Percentiles rank a stretch among this genome's conserved stretches.
Conservation (phyloP, 2,329 filamentous ascomycete genomes). For the Colletotrichum sp. region DNA sequence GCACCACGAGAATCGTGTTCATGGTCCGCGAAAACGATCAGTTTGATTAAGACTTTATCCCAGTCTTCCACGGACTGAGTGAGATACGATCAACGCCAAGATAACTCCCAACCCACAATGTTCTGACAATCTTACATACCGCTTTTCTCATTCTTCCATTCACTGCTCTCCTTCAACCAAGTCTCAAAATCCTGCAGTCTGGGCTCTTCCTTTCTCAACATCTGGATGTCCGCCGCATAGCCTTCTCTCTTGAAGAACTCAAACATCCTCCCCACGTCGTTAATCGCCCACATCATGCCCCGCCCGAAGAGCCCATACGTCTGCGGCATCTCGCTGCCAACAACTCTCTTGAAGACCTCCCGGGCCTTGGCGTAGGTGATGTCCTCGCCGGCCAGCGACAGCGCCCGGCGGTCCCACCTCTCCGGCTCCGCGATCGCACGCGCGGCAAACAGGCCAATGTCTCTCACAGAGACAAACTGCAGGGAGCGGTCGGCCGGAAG, state of each 20-base stretch:
- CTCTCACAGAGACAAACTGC: constrained; percentile 29
- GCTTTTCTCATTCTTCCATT: constrained; percentile 23
- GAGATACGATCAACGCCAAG: not conserved
- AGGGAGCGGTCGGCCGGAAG: constrained; percentile 26
- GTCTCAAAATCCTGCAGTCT: constrained; percentile 23
- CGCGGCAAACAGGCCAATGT: constrained; percentile 28
- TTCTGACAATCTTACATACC: not conserved
- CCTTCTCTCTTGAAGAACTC: constrained; percentile 21
- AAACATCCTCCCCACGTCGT: constrained; percentile 22
- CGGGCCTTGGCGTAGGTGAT: constrained; percentile 16
- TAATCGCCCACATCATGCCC: constrained; percentile 21
- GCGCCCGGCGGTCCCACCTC: constrained; percentile 16
- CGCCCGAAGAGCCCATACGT: constrained; percentile 17
- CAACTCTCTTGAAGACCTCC: constrained; percentile 10
- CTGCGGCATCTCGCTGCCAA: constrained; percentile 13
- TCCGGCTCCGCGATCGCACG: constrained; percentile 19
- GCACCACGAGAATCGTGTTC: not conserved
- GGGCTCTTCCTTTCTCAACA: constrained; percentile 17
- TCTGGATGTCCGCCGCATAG: constrained; percentile 18
- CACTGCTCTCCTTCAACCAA: constrained; percentile 28
- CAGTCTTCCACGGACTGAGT: not conserved
- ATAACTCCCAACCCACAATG: not conserved
- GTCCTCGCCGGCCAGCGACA: constrained; percentile 22
- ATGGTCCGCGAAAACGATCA: not conserved
- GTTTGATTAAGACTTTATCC: not conserved